Percentiles rank a stretch among this genome's conserved stretches.
Evolutionary conservation across 2,329 filamentous ascomycete species (phyloP).

Genomic region (Paecilomyces fulvus): DNA sequence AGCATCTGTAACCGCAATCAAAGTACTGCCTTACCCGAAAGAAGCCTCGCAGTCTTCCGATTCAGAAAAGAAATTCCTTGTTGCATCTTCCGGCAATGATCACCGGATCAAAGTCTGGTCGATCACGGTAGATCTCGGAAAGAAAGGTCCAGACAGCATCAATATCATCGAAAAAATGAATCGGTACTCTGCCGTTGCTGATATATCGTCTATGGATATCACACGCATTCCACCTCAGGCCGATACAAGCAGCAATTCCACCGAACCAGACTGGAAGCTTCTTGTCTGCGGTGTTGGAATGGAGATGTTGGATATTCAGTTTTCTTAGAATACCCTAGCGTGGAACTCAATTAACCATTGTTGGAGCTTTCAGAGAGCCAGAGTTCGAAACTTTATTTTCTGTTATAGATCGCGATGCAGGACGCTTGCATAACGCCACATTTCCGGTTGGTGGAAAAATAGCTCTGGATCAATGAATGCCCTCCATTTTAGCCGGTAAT

Average conservation of each 20-base stretch:
- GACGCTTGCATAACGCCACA: not conserved
- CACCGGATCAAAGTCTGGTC: slow-evolving; percentile 39
- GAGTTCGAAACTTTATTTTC: not conserved
- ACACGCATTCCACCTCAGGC: slow-evolving; percentile 11
- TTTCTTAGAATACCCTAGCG: slow-evolving; percentile 1
- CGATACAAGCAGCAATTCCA: slow-evolving; percentile 4
- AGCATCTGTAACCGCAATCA: slow-evolving; percentile 35
- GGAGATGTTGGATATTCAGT: slow-evolving; percentile 31
- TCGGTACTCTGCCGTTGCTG: slow-evolving; percentile 44
- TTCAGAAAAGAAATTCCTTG: slow-evolving; percentile 9
- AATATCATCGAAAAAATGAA: slow-evolving; percentile 18
- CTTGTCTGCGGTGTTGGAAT: slow-evolving; percentile 44
- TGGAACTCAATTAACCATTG: slow-evolving; percentile 14
- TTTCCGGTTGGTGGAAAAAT: not conserved
- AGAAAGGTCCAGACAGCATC: slow-evolving; percentile 13
- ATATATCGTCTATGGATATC: slow-evolving; percentile 45
- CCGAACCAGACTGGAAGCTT: slow-evolving; percentile 14
- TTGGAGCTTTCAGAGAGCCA: not conserved
- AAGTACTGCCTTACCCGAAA: slow-evolving; percentile 16
- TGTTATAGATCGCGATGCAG: not conserved
- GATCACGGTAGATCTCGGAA: slow-evolving; percentile 20
- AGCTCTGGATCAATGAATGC: not conserved
- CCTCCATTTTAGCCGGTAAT: not conserved
- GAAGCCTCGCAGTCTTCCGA: not conserved
- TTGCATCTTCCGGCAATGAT: slow-evolving; percentile 38